Conservation (phyloP, 768 basidiomycete species). For the Lenzites betulinus region DNA sequence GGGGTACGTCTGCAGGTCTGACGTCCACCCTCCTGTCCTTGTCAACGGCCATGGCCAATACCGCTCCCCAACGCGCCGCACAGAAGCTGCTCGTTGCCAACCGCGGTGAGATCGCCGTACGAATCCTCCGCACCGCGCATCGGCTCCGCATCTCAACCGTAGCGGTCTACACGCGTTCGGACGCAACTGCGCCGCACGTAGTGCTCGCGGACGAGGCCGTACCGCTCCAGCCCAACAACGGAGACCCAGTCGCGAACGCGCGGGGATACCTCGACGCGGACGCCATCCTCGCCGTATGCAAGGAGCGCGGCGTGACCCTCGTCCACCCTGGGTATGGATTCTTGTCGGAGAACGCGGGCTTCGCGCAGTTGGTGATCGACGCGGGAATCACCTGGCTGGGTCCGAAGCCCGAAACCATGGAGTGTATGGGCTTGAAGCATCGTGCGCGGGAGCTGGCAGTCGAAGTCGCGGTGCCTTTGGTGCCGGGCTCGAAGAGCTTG, state of each 20-base stretch:
- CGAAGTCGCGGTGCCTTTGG: slow-evolving; percentile 51
- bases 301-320: slow-evolving; percentile 45
- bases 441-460: slow-evolving; percentile 49
- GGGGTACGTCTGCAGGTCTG: too few species aligned
- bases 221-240: slow-evolving; percentile 34
- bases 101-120: slow-evolving; percentile 71
- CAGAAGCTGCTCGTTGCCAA: slow-evolving; percentile 68
- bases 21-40: background rate
- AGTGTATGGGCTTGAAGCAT: slow-evolving; percentile 63
- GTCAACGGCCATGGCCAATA: background rate
- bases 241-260: slow-evolving; percentile 39
- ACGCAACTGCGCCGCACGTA: slow-evolving; percentile 61
- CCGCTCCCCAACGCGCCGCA: background rate
- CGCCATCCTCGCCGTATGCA: slow-evolving; percentile 46
- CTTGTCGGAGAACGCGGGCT: slow-evolving; percentile 62
- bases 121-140: slow-evolving; percentile 59
- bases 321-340: slow-evolving; percentile 70
- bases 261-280: slow-evolving; percentile 44
- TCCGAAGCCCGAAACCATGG: slow-evolving; percentile 51
- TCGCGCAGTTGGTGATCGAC: slow-evolving; percentile 47
- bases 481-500: slow-evolving; percentile 58
- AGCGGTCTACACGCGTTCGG: slow-evolving; percentile 60
- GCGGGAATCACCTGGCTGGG: slow-evolving; percentile 61
- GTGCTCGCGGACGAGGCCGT: slow-evolving; percentile 53
- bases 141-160: slow-evolving; percentile 53